A percentile compares a stretch with the other conserved stretches of the same genome.
Evolutionary conservation across 2,329 filamentous ascomycete species (phyloP).

Genomic region (Zelopaecilomyces penicillatus): DNA sequence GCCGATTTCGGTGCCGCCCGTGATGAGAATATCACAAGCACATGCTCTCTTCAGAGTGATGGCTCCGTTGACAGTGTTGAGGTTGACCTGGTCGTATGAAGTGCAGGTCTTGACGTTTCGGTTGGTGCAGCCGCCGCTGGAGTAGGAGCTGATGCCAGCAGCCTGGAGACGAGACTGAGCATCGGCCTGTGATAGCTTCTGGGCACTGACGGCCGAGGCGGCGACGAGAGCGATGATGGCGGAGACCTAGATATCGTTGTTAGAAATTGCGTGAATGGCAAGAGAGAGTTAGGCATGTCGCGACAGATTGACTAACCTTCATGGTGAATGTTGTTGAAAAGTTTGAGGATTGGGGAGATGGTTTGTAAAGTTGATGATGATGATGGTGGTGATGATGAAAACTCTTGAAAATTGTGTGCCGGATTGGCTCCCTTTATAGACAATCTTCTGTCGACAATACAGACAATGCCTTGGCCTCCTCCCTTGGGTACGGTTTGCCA

Average conservation of each 20-base stretch:
- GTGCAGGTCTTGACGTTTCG: conserved; percentile 13
- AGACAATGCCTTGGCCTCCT: no score
- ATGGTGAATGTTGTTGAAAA: no score
- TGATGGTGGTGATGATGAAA: no score
- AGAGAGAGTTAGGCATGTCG: no score
- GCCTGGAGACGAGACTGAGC: conserved; percentile 12
- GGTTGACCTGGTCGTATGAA: conserved; percentile 16
- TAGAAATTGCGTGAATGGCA: no score
- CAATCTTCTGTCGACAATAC: no score
- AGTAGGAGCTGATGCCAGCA: conserved; percentile 15
- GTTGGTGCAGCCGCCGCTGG: conserved; percentile 15
- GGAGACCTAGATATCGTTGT: not conserved
- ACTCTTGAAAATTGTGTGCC: no score
- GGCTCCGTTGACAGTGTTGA: conserved; percentile 15
- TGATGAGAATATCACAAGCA: conserved; percentile 13
- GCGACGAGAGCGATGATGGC: conserved; percentile 5
- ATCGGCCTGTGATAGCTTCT: conserved; percentile 12
- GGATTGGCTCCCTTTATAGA: no score
- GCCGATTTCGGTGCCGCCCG: conserved; percentile 17
- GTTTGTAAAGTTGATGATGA: no score
- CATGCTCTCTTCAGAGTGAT: conserved; percentile 18
- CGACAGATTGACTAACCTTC: no score
- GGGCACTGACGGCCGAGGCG: conserved; percentile 1
- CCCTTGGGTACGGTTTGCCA: no score
- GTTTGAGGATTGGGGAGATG: no score